A percentile compares a stretch with the other conserved stretches of the same genome.
Evolutionary conservation across 495 filamentous ascomycete species (phyloP).

Genomic region (Penicillium chermesinum): DNA sequence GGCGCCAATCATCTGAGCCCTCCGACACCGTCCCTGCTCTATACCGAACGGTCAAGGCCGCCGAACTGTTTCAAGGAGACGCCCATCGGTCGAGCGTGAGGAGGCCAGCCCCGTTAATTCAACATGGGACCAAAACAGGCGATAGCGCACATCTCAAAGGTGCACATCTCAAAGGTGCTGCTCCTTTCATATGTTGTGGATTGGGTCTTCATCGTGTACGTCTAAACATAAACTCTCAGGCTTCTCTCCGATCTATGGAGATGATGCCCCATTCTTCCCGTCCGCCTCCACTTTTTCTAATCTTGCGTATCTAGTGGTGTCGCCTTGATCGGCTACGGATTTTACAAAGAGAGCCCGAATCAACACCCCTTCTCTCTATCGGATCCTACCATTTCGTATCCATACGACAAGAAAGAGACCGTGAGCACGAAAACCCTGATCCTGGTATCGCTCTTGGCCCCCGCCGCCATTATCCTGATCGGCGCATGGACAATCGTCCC

Average conservation of each 20-base stretch:
- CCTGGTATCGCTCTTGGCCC: slow-evolving; percentile 47
- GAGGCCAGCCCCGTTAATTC: not conserved
- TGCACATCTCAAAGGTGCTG: slow-evolving; percentile 34
- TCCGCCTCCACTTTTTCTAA: too few species aligned
- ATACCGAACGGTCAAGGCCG: not conserved
- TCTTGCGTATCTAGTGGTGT: slow-evolving; percentile 30
- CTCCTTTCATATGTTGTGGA: slow-evolving; percentile 49
- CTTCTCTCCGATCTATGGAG: too few species aligned
- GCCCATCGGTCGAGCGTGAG: too few species aligned
- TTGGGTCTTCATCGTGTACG: slow-evolving; percentile 51
- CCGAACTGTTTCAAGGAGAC: too few species aligned
- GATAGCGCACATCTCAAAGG: slow-evolving; percentile 26
- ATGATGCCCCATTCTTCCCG: too few species aligned
- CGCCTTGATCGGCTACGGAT: slow-evolving; percentile 42
- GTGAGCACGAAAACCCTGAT: slow-evolving; percentile 48
- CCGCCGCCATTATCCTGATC: slow-evolving; percentile 47
- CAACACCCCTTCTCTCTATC: slow-evolving; percentile 44
- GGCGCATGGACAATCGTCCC: slow-evolving; percentile 47
- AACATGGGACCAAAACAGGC: not conserved
- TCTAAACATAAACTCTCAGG: too few species aligned
- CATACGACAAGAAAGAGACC: slow-evolving; percentile 49
- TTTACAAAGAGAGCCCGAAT: slow-evolving; percentile 38
- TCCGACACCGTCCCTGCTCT: too few species aligned
- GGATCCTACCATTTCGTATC: slow-evolving; percentile 56
- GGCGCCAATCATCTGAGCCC: too few species aligned